Conservation (phyloP, 257 asterid species). For the Osmanthus fragrans region DNA sequence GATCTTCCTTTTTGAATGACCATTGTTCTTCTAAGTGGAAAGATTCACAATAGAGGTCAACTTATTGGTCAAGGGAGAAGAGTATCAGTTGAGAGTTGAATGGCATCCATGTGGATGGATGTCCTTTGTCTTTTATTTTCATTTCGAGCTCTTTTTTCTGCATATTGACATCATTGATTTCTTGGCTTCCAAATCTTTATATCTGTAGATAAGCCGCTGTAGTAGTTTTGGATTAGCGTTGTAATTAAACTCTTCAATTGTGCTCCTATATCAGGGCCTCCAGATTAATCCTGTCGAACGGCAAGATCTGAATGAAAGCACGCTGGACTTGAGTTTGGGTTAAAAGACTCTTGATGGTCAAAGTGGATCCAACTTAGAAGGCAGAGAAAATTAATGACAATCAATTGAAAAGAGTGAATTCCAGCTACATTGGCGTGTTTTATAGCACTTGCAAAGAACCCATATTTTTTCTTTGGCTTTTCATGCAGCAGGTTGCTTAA, state of each 20-base stretch:
- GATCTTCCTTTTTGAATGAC: background rate
- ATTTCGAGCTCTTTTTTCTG: too few relatives aligned
- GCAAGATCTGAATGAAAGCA: conserved; percentile 54
- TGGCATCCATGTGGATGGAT: too few relatives aligned
- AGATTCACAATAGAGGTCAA: background rate
- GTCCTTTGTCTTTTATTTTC: too few relatives aligned
- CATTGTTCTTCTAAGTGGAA: background rate
- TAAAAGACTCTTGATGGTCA: conserved; percentile 43
- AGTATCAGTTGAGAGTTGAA: too few relatives aligned
- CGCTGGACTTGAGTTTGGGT: conserved; percentile 53
- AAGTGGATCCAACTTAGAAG: conserved; percentile 29
- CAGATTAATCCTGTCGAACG: conserved; percentile 30
- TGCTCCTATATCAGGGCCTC: conserved; percentile 27
- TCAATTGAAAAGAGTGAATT: conserved; percentile 13
- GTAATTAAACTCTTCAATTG: conserved; percentile 7
- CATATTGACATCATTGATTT: too few relatives aligned
- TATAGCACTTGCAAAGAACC: background rate
- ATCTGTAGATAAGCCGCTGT: background rate
- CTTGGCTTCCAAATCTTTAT: background rate
- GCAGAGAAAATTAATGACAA: conserved; percentile 30
- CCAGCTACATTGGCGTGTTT: background rate
- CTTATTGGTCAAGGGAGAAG: background rate
- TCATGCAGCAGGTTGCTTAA: background rate
- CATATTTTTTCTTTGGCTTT: background rate
- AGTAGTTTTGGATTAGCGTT: background rate